These are phyloP conservation scores for Colletotrichum limetticola DNA, from an alignment of 2,329 filamentous ascomycete species.

Conservation along the genomic window DNA sequence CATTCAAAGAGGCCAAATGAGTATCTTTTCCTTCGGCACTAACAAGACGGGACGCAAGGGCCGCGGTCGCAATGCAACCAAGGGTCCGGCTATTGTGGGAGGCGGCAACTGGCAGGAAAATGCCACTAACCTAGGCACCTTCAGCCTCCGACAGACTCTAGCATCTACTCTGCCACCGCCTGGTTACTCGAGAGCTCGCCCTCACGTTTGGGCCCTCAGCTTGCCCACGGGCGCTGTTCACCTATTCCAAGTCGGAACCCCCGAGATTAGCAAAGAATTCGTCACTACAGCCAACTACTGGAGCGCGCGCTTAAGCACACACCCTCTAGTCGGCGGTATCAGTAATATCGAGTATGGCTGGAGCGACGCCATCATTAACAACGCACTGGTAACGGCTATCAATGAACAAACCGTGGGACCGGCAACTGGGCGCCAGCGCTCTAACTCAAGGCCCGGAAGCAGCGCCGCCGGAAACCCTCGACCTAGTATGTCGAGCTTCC, in stretches of 20 bases:
- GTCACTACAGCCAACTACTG: conserved; percentile 97
- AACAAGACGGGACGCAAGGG: conserved; percentile 80
- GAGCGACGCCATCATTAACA: conserved; percentile 84
- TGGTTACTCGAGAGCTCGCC: conserved; percentile 89
- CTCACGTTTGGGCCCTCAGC: conserved; percentile 94
- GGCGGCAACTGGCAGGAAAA: conserved; percentile 99
- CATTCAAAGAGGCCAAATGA: conserved; percentile 93
- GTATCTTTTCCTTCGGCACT: conserved; percentile 91
- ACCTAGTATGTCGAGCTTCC: conserved; percentile 62
- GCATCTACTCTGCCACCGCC: conserved; percentile 90
- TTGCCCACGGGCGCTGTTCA: conserved; percentile 94
- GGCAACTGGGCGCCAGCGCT: conserved; percentile 40
- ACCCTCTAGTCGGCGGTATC: conserved; percentile 90
- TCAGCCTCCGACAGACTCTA: conserved; percentile 89
- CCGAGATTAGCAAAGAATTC: conserved; percentile 94
- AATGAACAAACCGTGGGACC: conserved; percentile 54
- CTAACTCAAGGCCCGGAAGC: conserved; percentile 60
- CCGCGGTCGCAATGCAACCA: conserved; percentile 60
- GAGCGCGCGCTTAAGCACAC: conserved; percentile 93
- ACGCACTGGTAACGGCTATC: conserved; percentile 62
- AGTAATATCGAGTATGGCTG: conserved; percentile 98
- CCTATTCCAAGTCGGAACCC: conserved; percentile 96
- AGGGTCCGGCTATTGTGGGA: conserved; percentile 77
- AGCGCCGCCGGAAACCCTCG: conserved; percentile 52
- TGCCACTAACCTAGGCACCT: conserved; percentile 87